Conservation (phyloP, 2,329 filamentous ascomycete genomes). For the Penicillium hesseltinei region DNA sequence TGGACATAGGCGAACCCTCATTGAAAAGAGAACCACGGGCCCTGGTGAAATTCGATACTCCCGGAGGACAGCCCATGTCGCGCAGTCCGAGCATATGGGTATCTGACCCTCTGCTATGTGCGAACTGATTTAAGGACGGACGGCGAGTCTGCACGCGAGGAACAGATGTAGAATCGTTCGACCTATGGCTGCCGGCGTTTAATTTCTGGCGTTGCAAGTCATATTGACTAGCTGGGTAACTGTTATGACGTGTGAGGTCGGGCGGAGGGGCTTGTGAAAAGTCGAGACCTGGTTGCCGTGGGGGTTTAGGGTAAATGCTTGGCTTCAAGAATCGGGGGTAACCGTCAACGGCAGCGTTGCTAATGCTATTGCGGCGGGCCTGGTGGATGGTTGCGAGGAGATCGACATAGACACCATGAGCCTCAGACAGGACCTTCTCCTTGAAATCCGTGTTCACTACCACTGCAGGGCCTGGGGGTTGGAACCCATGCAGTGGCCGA, state of each 20-base stretch:
- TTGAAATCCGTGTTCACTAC: slow-evolving; percentile 56
- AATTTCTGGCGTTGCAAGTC: slow-evolving; percentile 25
- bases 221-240: slow-evolving; percentile 40
- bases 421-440: slow-evolving; percentile 66
- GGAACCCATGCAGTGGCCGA: slow-evolving; percentile 21
- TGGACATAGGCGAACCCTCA: slow-evolving; percentile 49
- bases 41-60: slow-evolving; percentile 32
- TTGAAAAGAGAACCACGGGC: slow-evolving; percentile 33
- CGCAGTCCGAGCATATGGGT: slow-evolving; percentile 31
- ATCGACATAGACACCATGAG: slow-evolving; percentile 71
- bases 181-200: slow-evolving; percentile 12
- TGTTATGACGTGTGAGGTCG: slow-evolving; percentile 34
- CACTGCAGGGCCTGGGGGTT: slow-evolving; percentile 20
- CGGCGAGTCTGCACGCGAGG: slow-evolving; percentile 22
- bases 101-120: slow-evolving; percentile 26
- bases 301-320: slow-evolving; percentile 61
- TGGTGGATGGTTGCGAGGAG: slow-evolving; percentile 65
- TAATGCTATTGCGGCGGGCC: slow-evolving; percentile 46
- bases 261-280: slow-evolving; percentile 39
- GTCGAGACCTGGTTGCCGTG: slow-evolving; percentile 55
- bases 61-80: slow-evolving; percentile 33
- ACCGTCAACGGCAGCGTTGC: slow-evolving; percentile 45
- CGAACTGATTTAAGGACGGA: slow-evolving; percentile 28
- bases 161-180: slow-evolving; percentile 17
- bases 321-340: slow-evolving; percentile 51